Evolutionary conservation across 1,139 yeast species (phyloP), one percentile per base, ranked within the genome.

Genomic region (Candida anutae): DNA sequence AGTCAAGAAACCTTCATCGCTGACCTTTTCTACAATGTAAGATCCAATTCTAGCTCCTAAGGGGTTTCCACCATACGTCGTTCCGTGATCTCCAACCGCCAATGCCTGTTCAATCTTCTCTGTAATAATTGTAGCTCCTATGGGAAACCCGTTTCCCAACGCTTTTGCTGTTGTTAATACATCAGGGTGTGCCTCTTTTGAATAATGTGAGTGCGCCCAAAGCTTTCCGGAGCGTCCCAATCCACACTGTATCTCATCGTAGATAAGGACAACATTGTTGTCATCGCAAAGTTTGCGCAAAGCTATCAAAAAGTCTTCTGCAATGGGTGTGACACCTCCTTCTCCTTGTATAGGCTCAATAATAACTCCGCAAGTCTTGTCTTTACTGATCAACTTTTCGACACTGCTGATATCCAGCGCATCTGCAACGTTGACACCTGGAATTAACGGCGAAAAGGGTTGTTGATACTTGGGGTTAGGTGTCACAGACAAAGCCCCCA

Each of bases 281-380:
- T 78, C 70, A 32, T 62, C 59, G 53, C 96, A 87, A 31, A 83
- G 58, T 40, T 73, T 54, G 40, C 82, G 76, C 50, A 90, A 62
- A 28, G 74, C 75, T 4, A 62, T 48, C 39, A 90, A 62, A 45
- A 85, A 87, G 24, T 74, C 83, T 0, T 57, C 46, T 17, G 72
- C 67, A 31, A 84, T 70, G 13, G 77, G 74, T 44, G 77, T 76
- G 14, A 90, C 78, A 36, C 98, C 98, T 31, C 98, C 98, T 61
- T 90, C 98, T 41, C 97, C 98, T 61, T 90, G 98, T 35, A 90
- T 78, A 13, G 98, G 98, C 58, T 90, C 98, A 22, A 90, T 77
- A 32, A 90, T 88, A 22, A 90, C 93, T 29, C 88, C 98, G 46
- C 95, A 85, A 1, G 95, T 79, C 43, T 79, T 74, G 6, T 79